Base-by-base conservation (phyloP, 2,329 filamentous ascomycete genomes). In the Aspergillus ochraceoroseus region DNA sequence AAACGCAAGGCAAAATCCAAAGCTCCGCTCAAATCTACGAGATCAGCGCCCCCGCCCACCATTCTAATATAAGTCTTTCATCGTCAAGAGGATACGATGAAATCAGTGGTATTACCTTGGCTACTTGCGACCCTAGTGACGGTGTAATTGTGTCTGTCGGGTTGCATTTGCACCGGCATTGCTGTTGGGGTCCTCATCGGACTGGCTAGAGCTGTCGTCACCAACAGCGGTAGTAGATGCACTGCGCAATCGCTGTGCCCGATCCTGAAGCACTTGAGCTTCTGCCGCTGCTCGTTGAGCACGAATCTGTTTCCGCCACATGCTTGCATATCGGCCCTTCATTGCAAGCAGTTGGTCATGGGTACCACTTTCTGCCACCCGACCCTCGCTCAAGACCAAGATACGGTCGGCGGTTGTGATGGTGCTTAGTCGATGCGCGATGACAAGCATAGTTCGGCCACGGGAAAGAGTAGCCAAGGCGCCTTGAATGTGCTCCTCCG, bases 371-470 rank as follows among this genome's bases (percentile, higher is more conserved):
- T 94, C 87, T 9, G 79, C 77, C 35, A 94, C 83, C 31, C 76
- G 73, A n/a, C 87, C 87, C 44, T 80, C 78, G 48, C 84, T 80
- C 19, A 89, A 72, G 30, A 94, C 87, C 38, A 88, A 72, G 46
- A 94, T 88, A 56, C 89, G 85, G 61, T 94, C 85, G 7, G 87
- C 87, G 43, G 85, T 83, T 2, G 85, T 89, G 54, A 92, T 90
- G 1, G 83, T 88, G 20, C 86, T 92, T 15, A 95, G 70, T 38
- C 87, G 83, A 64, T 94, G 87, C 37, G 92, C 92, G 68, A 98
- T 96, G 36, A 96, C 88, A 46, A 98, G 78, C 70, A 95, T 83
- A 1, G 92, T 98, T 32, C 92, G 84, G 34, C 88, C 89, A 52
- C 83, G 74, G 11, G 87, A 86, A 32, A 96, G 79, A 9, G 78